phyloP scores from a whole-genome alignment of 768 basidiomycete genomes.

The Macrolepiota albuminosa region DNA sequence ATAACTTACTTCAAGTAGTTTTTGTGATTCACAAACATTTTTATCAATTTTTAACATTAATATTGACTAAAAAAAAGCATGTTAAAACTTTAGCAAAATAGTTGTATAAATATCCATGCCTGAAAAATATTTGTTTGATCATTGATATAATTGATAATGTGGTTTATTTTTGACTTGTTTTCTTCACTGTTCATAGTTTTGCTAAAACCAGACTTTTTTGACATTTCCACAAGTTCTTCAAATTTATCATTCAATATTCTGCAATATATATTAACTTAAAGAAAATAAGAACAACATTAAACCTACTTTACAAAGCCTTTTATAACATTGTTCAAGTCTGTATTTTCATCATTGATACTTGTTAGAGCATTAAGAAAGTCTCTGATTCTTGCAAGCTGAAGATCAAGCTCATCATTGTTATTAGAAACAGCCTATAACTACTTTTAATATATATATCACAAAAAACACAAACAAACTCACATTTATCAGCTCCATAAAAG shows the following conservation, averaged over 20 bases:
- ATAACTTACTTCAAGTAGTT: constrained; percentile 9
- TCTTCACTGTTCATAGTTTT: constrained; percentile 10
- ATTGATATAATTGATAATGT: constrained; percentile 1
- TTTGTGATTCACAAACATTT: constrained; percentile 9
- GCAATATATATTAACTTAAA: not conserved
- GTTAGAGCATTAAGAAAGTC: not conserved
- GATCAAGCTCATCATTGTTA: not conserved
- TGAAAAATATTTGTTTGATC: constrained; percentile 12
- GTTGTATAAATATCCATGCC: not conserved
- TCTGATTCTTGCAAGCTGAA: not conserved
- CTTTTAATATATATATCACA: not conserved
- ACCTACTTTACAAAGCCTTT: not conserved
- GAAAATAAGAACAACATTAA: not conserved
- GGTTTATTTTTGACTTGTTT: constrained; percentile 2
- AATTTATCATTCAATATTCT: not conserved
- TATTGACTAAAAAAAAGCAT: not conserved
- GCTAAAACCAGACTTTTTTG: not conserved
- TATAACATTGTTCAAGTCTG: not conserved
- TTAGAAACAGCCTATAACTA: not conserved
- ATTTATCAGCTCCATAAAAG: not conserved
- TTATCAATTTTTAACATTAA: not conserved
- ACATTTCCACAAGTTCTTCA: not conserved
- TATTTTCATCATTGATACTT: not conserved
- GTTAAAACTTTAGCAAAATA: not conserved
- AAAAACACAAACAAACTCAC: not conserved